Evolutionary conservation across 371 early-diverging fungal genomes (phyloP).

Genomic region (Nematocida homosporus): DNA sequence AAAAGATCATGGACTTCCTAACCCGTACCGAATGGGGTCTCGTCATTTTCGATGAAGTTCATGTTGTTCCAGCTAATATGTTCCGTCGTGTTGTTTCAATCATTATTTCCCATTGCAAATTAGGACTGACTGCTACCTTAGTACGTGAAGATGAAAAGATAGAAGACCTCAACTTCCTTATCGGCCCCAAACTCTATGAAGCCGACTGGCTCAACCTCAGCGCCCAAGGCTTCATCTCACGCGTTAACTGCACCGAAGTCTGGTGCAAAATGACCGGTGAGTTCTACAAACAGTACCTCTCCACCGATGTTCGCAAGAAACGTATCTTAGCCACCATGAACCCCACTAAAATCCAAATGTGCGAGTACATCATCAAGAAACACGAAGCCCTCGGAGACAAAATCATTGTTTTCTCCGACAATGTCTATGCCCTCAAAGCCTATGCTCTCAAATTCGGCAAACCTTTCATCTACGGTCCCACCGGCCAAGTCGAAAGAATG

Average conservation of each 20-base stretch:
- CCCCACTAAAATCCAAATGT: slow-evolving; percentile 91
- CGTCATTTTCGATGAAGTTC: slow-evolving; percentile 93
- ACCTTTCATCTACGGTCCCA: slow-evolving; percentile 92
- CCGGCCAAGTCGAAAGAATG: slow-evolving; percentile 86
- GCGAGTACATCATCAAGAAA: slow-evolving; percentile 87
- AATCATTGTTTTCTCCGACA: slow-evolving; percentile 97
- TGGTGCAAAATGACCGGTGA: slow-evolving; percentile 98
- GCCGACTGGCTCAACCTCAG: slow-evolving; percentile 99
- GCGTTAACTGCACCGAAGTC: slow-evolving; percentile 91
- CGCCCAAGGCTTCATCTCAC: slow-evolving; percentile 91
- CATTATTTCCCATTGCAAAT: slow-evolving; percentile 88
- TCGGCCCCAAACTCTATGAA: slow-evolving; percentile 98
- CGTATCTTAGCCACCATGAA: slow-evolving; percentile 90
- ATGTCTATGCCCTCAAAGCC: slow-evolving; percentile 86
- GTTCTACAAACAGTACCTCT: slow-evolving; percentile 87
- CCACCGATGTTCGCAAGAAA: slow-evolving; percentile 69
- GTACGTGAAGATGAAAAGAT: slow-evolving; percentile 99
- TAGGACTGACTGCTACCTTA: slow-evolving; percentile 95
- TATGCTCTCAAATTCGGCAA: slow-evolving; percentile 83
- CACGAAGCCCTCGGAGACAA: slow-evolving; percentile 94
- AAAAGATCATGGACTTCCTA: slow-evolving; percentile 90
- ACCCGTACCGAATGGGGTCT: slow-evolving; percentile 91
- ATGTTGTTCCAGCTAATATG: slow-evolving; percentile 97
- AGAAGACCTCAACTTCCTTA: slow-evolving; percentile 92
- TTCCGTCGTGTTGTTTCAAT: slow-evolving; percentile 89